Evolutionary conservation across 768 basidiomycete genomes (phyloP).

Genomic region (Suillus paluster): DNA sequence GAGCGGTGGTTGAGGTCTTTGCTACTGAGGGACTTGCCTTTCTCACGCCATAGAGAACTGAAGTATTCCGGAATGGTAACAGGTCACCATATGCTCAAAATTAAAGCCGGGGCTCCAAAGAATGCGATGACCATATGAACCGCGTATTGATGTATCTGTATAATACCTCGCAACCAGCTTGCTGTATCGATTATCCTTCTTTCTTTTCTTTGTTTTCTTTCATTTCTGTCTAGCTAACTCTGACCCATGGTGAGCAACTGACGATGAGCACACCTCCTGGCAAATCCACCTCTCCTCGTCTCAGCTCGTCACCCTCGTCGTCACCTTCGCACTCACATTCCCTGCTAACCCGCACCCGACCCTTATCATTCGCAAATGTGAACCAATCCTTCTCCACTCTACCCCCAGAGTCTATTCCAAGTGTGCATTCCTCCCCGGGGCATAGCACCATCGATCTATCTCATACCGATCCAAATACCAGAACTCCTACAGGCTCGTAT

Average conservation of each 20-base stretch:
- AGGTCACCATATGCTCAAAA: too few relatives aligned
- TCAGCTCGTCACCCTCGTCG: neutral
- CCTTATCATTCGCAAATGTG: neutral
- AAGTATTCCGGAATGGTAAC: too few relatives aligned
- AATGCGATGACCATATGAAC: neutral
- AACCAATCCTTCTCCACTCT: neutral
- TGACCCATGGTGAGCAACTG: neutral
- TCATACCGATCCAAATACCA: neutral
- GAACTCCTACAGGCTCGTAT: neutral
- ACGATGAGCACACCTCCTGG: neutral
- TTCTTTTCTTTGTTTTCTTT: neutral
- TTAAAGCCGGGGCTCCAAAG: neutral
- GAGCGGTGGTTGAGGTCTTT: neutral
- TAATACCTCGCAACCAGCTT: neutral
- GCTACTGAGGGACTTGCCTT: too few relatives aligned
- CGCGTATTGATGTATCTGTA: neutral
- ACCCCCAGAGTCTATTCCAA: neutral
- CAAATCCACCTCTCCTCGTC: neutral
- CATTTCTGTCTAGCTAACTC: neutral
- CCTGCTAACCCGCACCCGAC: neutral
- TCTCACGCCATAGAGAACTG: too few relatives aligned
- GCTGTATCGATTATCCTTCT: neutral
- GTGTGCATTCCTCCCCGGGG: neutral
- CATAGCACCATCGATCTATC: neutral
- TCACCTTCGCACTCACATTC: neutral